Base-by-base conservation (phyloP, 1,284 basidiomycete species). In the Cutaneotrichosporon sp. region DNA sequence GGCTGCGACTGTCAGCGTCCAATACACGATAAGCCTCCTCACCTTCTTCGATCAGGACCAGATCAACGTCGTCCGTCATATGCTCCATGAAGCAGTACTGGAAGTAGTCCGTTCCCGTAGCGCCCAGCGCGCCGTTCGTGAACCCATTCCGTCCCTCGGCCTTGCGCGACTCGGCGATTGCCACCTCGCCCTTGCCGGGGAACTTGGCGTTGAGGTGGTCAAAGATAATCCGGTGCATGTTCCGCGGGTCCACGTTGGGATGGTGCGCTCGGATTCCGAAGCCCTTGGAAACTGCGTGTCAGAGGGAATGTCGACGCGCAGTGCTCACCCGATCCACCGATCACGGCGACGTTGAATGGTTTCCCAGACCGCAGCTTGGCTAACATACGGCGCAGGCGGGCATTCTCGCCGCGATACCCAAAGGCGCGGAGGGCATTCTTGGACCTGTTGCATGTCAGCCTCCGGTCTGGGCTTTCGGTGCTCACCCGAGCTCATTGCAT, bases 141-240 rank as follows among this genome's bases (percentile, higher is more conserved):
- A 65, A 58, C n/a, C 51, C 49, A 32, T 67, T 63, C 34, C 48
- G 44, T 2, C 19, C 41, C 33, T 35, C 33, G 22, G 45, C 45
- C 45, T 46, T 46, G 33, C 8, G 24, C 24, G 32, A 35, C 19
- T 25, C 37, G 37, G 14, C 22, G 37, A 39, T 22, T 6, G 20
- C 20, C 10, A 22, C 20, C 37, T 39, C 37, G 47, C 45, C 45
- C 33, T 46, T 46, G 14, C 45, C 57, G 6, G 68, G 70, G 48
- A 66, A 72, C 3, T 63, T 55, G 17, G 19, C 35, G 50, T 68
- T 60, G 31, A 72, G 56, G 43, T 66, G 62, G 22, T 67, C 60
- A 33, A 70, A 72, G 6, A 72, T 51, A 7, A 61, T 61, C 5
- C 61, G 50, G 49, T 69, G 61, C 39, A 72, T 54, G 48, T 68